Base-by-base conservation (phyloP, 2,329 filamentous ascomycete genomes). In the Colletotrichum musicola region DNA sequence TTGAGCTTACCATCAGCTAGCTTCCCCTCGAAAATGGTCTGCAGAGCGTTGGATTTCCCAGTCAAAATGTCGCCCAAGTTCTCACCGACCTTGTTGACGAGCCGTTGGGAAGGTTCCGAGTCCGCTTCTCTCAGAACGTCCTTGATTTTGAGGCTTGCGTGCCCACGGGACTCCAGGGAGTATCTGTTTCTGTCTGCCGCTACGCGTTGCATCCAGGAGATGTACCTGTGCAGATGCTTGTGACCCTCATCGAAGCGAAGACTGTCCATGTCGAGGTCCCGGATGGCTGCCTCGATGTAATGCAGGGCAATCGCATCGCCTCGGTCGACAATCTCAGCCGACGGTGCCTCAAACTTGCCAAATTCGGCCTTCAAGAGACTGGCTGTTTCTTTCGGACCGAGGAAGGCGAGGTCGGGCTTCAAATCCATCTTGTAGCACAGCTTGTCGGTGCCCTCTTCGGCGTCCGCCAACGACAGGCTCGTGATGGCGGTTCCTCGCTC, bases 401-500 rank as follows among this genome's bases (percentile, higher is more conserved):
- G 49, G 14, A 64, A 4, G 6, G 62, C 51, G 13, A 64, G 18
- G 25, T 64, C 55, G 14, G 62, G 54, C 4, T 46, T 35, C 12
- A 40, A 25, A 10, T 54, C 55, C 25, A 64, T 25, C 18, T 27
- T 38, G 47, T 64, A 64, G 25, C 25, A 53, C 42, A 58, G 6
- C 35, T 42, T n/a, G 9, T 51, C 27, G 27, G 53, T 27, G 40
- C 25, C 47, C 10, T 58, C 35, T 6, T 54, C 62, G 18, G 25
- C 58, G n/a, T 51, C 49, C 13, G 49, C 9, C 47, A 47, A 18
- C 12, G 47, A 18, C 35, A 64, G 16, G 22, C 47, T 60, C 6
- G 62, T 53, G 40, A 64, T 64, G 10, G 62, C 62, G 18, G 62
- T 64, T 10, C 62, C 62, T 1, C 62, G 62, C 49, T 64, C 25